Evolutionary conservation across 306 rosid genomes (phyloP).

Genomic region (Cicer judaicum): DNA sequence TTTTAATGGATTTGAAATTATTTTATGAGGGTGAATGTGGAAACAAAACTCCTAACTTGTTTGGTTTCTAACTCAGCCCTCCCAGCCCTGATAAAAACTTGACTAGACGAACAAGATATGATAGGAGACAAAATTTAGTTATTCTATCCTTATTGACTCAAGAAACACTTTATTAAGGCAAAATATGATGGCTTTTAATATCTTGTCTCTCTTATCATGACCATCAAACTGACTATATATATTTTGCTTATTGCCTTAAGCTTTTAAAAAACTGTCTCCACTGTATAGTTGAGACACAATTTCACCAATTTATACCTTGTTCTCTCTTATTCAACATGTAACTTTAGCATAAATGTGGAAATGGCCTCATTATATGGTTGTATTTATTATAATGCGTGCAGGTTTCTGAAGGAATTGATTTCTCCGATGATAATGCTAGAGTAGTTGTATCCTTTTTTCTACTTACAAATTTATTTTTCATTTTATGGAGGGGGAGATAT

Average conservation of each 20-base stretch:
- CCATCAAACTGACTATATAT: neutral
- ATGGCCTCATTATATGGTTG: conserved; percentile 31
- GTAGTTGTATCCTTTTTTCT: conserved; percentile 84
- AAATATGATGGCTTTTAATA: neutral
- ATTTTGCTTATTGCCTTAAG: neutral
- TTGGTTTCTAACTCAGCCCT: neutral
- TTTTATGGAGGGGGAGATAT: conserved; percentile 2
- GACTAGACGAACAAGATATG: neutral
- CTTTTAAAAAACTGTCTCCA: neutral
- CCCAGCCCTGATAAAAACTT: neutral
- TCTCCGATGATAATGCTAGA: conserved; percentile 92
- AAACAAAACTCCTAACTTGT: neutral
- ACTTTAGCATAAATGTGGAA: conserved; percentile 22
- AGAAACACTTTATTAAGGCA: neutral
- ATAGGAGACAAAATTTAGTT: neutral
- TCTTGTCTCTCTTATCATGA: neutral
- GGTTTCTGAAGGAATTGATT: conserved; percentile 98
- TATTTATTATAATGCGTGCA: conserved; percentile 56
- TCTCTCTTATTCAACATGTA: neutral
- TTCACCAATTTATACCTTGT: neutral
- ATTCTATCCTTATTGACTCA: neutral
- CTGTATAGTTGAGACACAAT: neutral
- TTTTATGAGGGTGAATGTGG: neutral
- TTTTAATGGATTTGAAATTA: no score
- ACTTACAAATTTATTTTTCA: conserved; percentile 13